These are phyloP conservation scores for Podospora didyma DNA, from an alignment of 495 filamentous ascomycete species.

Conservation along the genomic window DNA sequence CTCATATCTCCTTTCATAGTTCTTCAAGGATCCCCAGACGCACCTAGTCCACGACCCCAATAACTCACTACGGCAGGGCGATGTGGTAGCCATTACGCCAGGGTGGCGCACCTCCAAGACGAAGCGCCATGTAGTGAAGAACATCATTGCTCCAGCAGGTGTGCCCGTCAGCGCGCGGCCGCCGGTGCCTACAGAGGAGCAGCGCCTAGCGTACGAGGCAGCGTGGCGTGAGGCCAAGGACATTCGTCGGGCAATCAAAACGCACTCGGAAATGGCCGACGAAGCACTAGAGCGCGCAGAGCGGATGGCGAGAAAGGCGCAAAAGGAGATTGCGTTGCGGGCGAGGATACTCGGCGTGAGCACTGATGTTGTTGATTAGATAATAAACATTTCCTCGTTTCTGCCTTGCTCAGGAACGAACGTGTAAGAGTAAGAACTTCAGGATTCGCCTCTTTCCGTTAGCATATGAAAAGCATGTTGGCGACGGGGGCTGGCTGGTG, in stretches of 20 bases:
- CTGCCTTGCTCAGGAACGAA: background rate
- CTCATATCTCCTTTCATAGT: conserved; percentile 27
- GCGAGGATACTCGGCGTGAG: conserved; percentile 8
- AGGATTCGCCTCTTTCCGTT: background rate
- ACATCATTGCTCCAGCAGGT: conserved; percentile 69
- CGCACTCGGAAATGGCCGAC: conserved; percentile 1
- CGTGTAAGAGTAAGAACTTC: background rate
- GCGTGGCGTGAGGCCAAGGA: conserved; percentile 48
- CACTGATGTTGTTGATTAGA: background rate
- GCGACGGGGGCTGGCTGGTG: no score
- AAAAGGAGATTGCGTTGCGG: conserved; percentile 12
- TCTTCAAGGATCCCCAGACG: conserved; percentile 43
- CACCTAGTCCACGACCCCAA: conserved; percentile 71
- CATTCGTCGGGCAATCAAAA: conserved; percentile 36
- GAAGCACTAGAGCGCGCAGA: conserved; percentile 14
- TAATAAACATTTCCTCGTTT: background rate
- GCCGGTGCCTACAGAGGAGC: conserved; percentile 58
- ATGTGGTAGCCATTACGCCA: conserved; percentile 73
- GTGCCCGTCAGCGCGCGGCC: conserved; percentile 57
- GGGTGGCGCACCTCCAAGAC: conserved; percentile 59
- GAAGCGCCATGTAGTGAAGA: conserved; percentile 73
- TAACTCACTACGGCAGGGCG: conserved; percentile 68
- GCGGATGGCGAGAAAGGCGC: conserved; percentile 3
- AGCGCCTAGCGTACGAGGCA: conserved; percentile 50
- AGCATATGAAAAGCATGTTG: background rate